Evolutionary conservation across 2,329 filamentous ascomycete species (phyloP), one percentile per base, ranked within the genome.

Genomic region (Aureobasidium pullulans): DNA sequence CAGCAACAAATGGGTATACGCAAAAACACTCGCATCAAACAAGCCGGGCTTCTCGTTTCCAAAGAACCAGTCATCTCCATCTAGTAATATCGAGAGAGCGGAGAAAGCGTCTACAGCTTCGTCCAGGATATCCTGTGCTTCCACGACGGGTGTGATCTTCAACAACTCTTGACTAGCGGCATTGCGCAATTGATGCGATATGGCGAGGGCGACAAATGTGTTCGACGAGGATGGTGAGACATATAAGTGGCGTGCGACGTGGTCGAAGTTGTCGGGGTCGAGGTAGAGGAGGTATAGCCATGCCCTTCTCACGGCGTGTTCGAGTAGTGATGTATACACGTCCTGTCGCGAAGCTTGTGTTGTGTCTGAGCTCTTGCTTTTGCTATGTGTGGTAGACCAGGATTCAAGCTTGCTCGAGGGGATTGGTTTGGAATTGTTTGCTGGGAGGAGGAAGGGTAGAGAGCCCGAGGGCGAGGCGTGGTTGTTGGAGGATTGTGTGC

Each of bases 221-320:
- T 85, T 86, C 2, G 79, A 76, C 1, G 83, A 81, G 1, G 86
- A 82, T 5, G 82, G 75, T 2, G 77, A 67, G 66, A 95, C 82
- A 75, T 96, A 96, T 53, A 95, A 83, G 1, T 75, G 76, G 34
- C 81, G 74, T 16, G 92, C 86, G 57, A 96, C 83, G 10, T 80
- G 71, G 3, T 73, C 65, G 46, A 84, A 82, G 73, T 95, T 94
- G 29, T 76, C 66, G 1, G 82, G 79, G 50, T 85, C 81, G 43
- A 97, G 77, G 77, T 97, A 97, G 61, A 97, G 79, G 46, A 85
- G 80, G 72, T 93, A 88, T 9, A 97, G 83, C 90, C 91, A 97
- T 61, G 92, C 92, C 72, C 86, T 87, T 63, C 92, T 87, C 78
- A 99, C 83, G 61, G 82, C 80, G 66, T 86, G 81, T 64, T 92